Conservation (phyloP, 1,139 yeast species). For the Sugiyamaella japonica region DNA sequence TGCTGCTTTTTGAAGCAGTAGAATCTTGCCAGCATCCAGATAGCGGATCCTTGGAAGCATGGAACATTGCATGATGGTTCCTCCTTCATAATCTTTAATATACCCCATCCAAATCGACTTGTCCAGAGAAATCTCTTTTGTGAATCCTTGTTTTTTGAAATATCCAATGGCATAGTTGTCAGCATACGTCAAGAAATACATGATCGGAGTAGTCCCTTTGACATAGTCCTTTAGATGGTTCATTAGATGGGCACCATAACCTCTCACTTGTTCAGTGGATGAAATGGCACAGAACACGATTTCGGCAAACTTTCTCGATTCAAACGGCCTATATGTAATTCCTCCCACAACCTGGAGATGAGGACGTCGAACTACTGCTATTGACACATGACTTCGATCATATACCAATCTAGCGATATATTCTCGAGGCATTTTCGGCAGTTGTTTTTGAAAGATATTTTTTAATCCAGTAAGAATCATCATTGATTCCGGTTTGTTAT, state of each 20-base stretch:
- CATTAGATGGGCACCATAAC: conserved; percentile 98
- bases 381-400: conserved; percentile 89
- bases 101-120: conserved; percentile 96
- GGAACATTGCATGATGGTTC: conserved; percentile 95
- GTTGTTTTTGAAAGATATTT: conserved; percentile 93
- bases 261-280: conserved; percentile 95
- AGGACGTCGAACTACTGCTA: conserved; percentile 93
- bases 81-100: conserved; percentile 98
- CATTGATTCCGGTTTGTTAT: conserved; percentile 79
- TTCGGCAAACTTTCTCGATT: conserved; percentile 89
- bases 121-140: conserved; percentile 87
- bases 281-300: conserved; percentile 98
- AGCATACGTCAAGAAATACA: conserved; percentile 91
- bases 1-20: conserved; percentile 87
- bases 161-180: conserved; percentile 99
- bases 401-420: conserved; percentile 92
- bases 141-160: conserved; percentile 96
- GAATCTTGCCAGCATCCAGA: conserved; percentile 81
- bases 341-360: conserved; percentile 92
- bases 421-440: conserved; percentile 98
- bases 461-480: conserved; percentile 93
- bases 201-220: conserved; percentile 80
- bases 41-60: conserved; percentile 89
- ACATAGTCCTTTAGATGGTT: conserved; percentile 96
- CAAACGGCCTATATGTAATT: conserved; percentile 92